These are phyloP conservation scores for Yarrowia bubula DNA, from an alignment of 805 yeast genomes.

Conservation along the genomic window DNA sequence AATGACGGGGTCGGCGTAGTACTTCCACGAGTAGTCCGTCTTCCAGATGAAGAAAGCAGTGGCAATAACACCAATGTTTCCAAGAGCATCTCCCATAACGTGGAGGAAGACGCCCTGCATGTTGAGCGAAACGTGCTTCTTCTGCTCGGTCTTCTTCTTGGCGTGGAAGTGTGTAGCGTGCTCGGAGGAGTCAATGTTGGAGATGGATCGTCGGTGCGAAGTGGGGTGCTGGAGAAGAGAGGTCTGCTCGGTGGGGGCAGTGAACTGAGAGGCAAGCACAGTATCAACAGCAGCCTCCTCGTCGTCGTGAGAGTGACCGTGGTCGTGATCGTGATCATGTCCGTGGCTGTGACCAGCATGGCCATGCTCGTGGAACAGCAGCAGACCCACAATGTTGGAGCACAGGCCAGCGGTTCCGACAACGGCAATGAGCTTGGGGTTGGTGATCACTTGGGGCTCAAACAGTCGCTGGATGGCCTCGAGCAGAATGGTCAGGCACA, in stretches of 20 bases:
- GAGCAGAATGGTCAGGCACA: slow-evolving; percentile 85
- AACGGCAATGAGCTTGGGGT: slow-evolving; percentile 74
- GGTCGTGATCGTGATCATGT: slow-evolving; percentile 37
- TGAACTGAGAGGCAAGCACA: slow-evolving; percentile 11
- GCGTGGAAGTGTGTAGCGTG: slow-evolving; percentile 39
- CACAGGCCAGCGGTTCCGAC: slow-evolving; percentile 83
- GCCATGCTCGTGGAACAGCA: slow-evolving; percentile 86
- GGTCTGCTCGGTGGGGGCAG: slow-evolving; percentile 23
- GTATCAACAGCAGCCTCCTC: slow-evolving; percentile 15
- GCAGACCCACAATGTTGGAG: slow-evolving; percentile 79
- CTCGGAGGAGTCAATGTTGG: slow-evolving; percentile 30
- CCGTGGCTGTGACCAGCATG: slow-evolving; percentile 56
- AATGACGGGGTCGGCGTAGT: slow-evolving; percentile 78
- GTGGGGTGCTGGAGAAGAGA: slow-evolving; percentile 28
- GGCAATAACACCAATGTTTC: slow-evolving; percentile 87
- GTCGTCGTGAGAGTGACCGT: slow-evolving; percentile 31
- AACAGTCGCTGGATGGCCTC: slow-evolving; percentile 91
- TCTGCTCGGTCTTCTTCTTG: slow-evolving; percentile 29
- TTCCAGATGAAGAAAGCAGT: slow-evolving; percentile 94
- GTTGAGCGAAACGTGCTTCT: slow-evolving; percentile 65
- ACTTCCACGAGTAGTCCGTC: slow-evolving; percentile 85
- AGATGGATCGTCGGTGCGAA: slow-evolving; percentile 27
- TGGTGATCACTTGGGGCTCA: slow-evolving; percentile 71
- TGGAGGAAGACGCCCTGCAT: slow-evolving; percentile 97
- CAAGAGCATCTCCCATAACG: slow-evolving; percentile 93